Percentiles rank a stretch among this genome's conserved stretches.
These are phyloP conservation scores for Candida mattraensis DNA, from an alignment of 805 yeast species.

Conservation along the genomic window DNA sequence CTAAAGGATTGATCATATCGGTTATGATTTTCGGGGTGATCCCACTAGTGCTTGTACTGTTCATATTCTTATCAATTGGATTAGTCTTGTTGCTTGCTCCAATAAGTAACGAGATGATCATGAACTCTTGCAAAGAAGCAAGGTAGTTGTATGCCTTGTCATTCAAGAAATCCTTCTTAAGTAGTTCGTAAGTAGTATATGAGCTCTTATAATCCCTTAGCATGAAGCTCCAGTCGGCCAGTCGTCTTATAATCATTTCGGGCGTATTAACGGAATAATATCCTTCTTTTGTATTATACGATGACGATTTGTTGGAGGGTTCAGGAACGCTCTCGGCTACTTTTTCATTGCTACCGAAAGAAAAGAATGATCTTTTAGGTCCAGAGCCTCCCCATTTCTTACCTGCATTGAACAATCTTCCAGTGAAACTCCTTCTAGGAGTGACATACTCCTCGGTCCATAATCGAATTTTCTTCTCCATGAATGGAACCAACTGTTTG, in stretches of 20 bases:
- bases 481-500: conserved; percentile 67
- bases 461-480: conserved; percentile 74
- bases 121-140: conserved; percentile 88
- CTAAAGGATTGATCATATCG: conserved; percentile 55
- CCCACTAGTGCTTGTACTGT: conserved; percentile 29
- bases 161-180: conserved; percentile 71
- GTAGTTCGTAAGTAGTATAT: conserved; percentile 75
- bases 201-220: conserved; percentile 86
- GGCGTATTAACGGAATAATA: conserved; percentile 61
- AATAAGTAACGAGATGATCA: conserved; percentile 69
- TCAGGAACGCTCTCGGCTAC: conserved; percentile 4
- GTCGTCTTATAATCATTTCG: conserved; percentile 73
- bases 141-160: conserved; percentile 80
- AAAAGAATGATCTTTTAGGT: conserved; percentile 32
- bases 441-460: conserved; percentile 86
- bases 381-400: conserved; percentile 49
- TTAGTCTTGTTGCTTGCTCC: conserved; percentile 48
- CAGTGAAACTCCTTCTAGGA: conserved; percentile 75
- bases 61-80: conserved; percentile 35
- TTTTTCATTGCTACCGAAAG: conserved; percentile 27
- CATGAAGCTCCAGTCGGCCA: conserved; percentile 93
- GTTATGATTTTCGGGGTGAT: conserved; percentile 46
- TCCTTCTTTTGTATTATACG: conserved; percentile 51
- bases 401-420: conserved; percentile 64
- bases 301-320: conserved; percentile 6